Percentiles rank a stretch among this genome's conserved stretches.
Conservation (phyloP, 108 stramenopile genomes). For the Cyclostephanos invisitatus region DNA sequence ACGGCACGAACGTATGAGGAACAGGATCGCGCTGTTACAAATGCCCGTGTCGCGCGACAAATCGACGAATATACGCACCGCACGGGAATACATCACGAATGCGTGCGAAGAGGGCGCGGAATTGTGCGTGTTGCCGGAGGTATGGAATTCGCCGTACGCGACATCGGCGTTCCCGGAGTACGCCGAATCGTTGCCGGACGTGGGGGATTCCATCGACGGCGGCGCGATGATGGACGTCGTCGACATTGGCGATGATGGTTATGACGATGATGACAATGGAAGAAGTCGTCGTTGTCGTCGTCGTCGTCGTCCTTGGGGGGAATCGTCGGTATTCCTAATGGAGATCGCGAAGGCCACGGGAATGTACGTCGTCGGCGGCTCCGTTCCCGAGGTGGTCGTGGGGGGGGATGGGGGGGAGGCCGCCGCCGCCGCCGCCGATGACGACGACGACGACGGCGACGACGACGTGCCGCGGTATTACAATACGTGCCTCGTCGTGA, state of each 20-base stretch:
- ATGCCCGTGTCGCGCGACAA: constrained; percentile 85
- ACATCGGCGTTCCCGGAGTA: constrained; percentile 94
- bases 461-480: constrained; percentile 34
- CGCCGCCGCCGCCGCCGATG: not conserved
- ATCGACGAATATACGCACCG: constrained; percentile 73
- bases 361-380: constrained; percentile 96
- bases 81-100: constrained; percentile 59
- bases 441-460: not conserved
- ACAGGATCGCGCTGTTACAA: constrained; percentile 90
- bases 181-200: constrained; percentile 89
- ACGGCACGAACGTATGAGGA: too few species aligned
- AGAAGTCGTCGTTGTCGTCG: constrained; percentile 2
- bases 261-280: not conserved
- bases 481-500: constrained; percentile 89
- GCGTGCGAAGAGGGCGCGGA: constrained; percentile 77
- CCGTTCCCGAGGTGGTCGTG: constrained; percentile 84
- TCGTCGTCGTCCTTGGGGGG: constrained; percentile 21
- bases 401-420: constrained; percentile 46
- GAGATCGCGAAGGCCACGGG: constrained; percentile 66
- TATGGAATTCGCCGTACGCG: constrained; percentile 98
- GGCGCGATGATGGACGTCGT: not conserved
- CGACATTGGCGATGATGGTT: not conserved
- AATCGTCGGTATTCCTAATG: constrained; percentile 57
- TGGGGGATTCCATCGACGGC: constrained; percentile 44
- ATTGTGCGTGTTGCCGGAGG: constrained; percentile 92